Evolutionary conservation across 495 filamentous ascomycete species (phyloP).

Genomic region (Zalerion maritima): DNA sequence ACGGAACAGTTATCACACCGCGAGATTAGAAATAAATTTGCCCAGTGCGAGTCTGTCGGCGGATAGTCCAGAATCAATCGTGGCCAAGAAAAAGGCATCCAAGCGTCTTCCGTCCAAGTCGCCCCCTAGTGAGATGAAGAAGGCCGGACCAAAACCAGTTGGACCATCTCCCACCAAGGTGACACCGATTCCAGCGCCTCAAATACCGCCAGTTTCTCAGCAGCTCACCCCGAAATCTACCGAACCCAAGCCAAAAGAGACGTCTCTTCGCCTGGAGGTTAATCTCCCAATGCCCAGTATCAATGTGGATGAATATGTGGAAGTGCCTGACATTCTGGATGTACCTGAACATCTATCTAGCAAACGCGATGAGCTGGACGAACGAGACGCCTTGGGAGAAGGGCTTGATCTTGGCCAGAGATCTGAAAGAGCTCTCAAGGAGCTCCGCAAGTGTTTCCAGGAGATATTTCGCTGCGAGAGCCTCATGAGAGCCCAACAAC

Average conservation of each 20-base stretch:
- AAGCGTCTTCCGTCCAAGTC: too few relatives aligned
- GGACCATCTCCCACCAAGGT: conserved; percentile 2
- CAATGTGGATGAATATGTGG: conserved; percentile 24
- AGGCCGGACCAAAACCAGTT: conserved; percentile 4
- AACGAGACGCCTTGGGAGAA: conserved; percentile 30
- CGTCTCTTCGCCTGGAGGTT: too few relatives aligned
- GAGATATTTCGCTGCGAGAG: conserved; percentile 72
- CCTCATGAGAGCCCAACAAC: conserved; percentile 36
- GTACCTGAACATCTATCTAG: conserved; percentile 23
- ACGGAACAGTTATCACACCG: too few relatives aligned
- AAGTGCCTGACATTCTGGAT: conserved; percentile 26
- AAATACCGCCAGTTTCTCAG: conserved; percentile 3
- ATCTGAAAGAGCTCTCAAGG: conserved; percentile 53
- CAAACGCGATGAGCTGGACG: conserved; percentile 24
- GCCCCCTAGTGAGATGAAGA: too few relatives aligned
- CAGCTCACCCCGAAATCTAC: conserved; percentile 5
- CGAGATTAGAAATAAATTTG: too few relatives aligned
- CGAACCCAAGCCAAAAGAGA: too few relatives aligned
- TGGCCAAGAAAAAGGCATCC: too few relatives aligned
- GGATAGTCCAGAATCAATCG: too few relatives aligned
- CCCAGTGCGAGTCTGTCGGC: too few relatives aligned
- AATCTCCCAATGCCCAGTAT: too few relatives aligned
- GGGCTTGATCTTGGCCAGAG: conserved; percentile 64
- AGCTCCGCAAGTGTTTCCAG: conserved; percentile 50
- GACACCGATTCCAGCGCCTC: conserved; percentile 1